These are phyloP conservation scores for Flaveria robusta DNA, from an alignment of 129 eudicot species.

Conservation along the genomic window DNA sequence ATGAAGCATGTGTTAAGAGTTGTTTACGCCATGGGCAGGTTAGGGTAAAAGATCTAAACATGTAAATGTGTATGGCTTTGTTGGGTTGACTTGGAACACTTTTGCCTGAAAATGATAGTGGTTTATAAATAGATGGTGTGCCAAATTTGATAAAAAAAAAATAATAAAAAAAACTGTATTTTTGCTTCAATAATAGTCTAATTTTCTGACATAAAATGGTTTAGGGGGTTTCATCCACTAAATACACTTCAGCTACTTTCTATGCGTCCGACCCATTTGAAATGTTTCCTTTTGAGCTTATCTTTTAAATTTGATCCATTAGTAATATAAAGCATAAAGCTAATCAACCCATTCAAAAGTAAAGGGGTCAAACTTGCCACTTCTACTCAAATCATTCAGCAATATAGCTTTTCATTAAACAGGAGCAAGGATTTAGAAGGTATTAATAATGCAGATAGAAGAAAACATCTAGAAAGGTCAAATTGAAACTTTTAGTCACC, in stretches of 20 bases:
- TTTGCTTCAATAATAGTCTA: background rate
- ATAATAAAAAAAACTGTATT: background rate
- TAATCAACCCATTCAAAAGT: background rate
- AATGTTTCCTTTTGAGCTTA: background rate
- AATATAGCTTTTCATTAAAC: background rate
- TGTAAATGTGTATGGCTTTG: background rate
- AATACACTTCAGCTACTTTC: background rate
- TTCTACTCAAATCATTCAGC: background rate
- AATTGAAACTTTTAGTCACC: background rate
- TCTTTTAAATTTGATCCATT: background rate
- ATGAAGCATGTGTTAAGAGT: background rate
- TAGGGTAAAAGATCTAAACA: background rate
- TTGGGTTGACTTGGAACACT: background rate
- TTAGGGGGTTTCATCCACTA: background rate
- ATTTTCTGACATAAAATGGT: background rate
- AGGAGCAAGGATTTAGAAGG: background rate
- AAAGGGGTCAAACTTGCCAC: background rate
- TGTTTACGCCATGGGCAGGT: background rate
- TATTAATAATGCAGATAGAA: background rate
- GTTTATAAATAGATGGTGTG: background rate
- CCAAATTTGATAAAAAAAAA: background rate
- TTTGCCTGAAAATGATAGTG: background rate
- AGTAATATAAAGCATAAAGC: background rate
- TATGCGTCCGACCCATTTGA: background rate
- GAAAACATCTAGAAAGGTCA: constrained; percentile 2